These are phyloP conservation scores for Penicillium chermesinum DNA, from an alignment of 495 filamentous ascomycete species.

Conservation along the genomic window DNA sequence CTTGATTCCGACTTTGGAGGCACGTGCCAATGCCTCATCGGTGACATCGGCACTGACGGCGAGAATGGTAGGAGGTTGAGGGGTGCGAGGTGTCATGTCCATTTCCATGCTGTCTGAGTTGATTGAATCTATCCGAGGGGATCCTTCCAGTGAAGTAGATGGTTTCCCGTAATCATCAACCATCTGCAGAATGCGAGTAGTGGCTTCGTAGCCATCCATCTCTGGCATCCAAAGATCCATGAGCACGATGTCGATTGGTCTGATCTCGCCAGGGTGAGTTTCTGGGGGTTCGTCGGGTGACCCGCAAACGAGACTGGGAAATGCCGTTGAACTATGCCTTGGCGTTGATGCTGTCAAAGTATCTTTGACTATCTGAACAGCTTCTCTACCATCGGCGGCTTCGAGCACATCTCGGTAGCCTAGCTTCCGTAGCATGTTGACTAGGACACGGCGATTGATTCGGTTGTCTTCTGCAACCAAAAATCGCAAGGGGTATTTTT, in stretches of 20 bases:
- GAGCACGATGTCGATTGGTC: constrained; percentile 59
- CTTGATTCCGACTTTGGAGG: constrained; percentile 64
- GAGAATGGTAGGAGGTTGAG: constrained; percentile 47
- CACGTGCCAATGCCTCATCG: constrained; percentile 57
- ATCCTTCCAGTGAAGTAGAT: constrained; percentile 5
- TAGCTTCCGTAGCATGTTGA: constrained; percentile 64
- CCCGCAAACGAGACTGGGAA: not conserved
- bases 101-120: constrained; percentile 18
- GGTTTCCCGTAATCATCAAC: constrained; percentile 30
- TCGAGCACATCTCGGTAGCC: constrained; percentile 63
- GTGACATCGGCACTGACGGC: constrained; percentile 78
- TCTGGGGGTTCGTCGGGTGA: constrained; percentile 3
- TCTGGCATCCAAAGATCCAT: constrained; percentile 89
- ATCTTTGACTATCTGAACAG: constrained; percentile 58
- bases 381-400: constrained; percentile 69
- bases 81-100: constrained; percentile 10
- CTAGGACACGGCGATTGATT: constrained; percentile 70
- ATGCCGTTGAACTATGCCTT: not conserved
- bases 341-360: constrained; percentile 26
- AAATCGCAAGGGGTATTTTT: constrained; percentile 60
- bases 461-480: constrained; percentile 77
- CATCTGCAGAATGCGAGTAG: constrained; percentile 57
- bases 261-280: constrained; percentile 20
- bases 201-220: constrained; percentile 78
- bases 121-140: constrained; percentile 1